Evolutionary conservation across 306 rosid species (phyloP), one percentile per base, ranked within the genome.

Genomic region (Quercus parvula): DNA sequence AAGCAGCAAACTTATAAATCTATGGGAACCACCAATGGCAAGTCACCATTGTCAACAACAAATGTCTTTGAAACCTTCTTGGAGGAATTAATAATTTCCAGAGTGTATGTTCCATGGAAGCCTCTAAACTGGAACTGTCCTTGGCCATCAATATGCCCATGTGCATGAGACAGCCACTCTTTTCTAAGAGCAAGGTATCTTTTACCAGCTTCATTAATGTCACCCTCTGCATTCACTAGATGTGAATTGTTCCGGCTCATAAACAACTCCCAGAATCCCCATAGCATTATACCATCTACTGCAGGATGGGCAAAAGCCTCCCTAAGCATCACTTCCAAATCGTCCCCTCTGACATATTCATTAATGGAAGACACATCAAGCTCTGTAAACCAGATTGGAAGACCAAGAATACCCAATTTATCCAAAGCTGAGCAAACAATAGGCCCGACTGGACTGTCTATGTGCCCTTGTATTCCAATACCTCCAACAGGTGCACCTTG

Each of bases 211-310:
- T 89, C 91, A 6, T 96, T 93, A 22, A 96, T 5, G 2, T 89
- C 98, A 5, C 99, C 99, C 83, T 95, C 98, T 24, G 98, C 94
- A 76, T 90, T 76, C 78, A 91, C 96, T 68, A 96, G 83, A 79
- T 93, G 97, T 0, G 97, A 81, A 70, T 90, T 85, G 12, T 88
- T 84, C 61, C 99, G 56, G 71, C 97, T 87, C 98, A 93, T 91
- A 62, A 93, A 91, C 78, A 96, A 67, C 81, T 96, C 96, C 99
- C 99, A 91, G 56, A 91, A 96, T 70, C 98, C 99, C 98, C 98
- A 91, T 4, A 96, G 75, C 91, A 91, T 89, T 30, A 96, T 75
- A 49, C 98, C 98, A 3, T 90, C 97, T 12, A 96, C 84, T 0
- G 96, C 80, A 18, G 97, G 92, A 80, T 96, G 97, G 17, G 97